These are phyloP conservation scores for Eucalyptus urophylla DNA, from an alignment of 345 rosid genomes.

Conservation along the genomic window DNA sequence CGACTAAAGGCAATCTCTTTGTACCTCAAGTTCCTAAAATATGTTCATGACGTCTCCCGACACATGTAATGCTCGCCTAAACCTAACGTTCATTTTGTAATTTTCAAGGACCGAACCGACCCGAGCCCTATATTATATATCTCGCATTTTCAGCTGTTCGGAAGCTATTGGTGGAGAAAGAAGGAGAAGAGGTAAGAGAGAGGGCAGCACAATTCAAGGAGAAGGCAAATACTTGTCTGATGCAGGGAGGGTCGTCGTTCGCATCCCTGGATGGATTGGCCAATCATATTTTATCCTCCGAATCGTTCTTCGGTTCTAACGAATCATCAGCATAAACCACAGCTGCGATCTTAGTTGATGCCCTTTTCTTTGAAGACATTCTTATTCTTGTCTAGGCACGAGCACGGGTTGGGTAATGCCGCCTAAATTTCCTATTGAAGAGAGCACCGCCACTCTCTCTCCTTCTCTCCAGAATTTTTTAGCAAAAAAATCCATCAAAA, in stretches of 20 bases:
- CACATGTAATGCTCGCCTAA: too few relatives aligned
- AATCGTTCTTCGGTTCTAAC: background rate
- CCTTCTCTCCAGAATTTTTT: too few relatives aligned
- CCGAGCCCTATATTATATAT: too few relatives aligned
- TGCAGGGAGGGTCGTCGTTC: slow-evolving; percentile 24
- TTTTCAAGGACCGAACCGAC: too few relatives aligned
- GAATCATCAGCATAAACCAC: background rate
- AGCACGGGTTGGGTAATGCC: background rate
- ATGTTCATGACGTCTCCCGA: too few relatives aligned
- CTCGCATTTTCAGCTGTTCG: background rate
- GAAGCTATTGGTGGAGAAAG: slow-evolving; percentile 11
- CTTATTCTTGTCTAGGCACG: background rate
- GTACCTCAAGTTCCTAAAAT: too few relatives aligned
- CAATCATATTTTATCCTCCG: slow-evolving; percentile 8
- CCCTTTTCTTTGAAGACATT: background rate
- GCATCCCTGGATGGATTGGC: slow-evolving; percentile 20
- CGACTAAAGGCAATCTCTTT: too few relatives aligned
- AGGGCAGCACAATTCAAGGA: slow-evolving; percentile 17
- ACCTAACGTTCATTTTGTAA: too few relatives aligned
- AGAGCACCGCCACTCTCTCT: too few relatives aligned
- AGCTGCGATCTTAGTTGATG: background rate
- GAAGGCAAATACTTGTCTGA: slow-evolving; percentile 10
- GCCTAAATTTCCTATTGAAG: background rate
- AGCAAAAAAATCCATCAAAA: too few relatives aligned
- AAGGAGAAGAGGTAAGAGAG: slow-evolving; percentile 24